Base-by-base conservation (phyloP, 2,329 filamentous ascomycete species). In the Colletotrichum tanaceti region DNA sequence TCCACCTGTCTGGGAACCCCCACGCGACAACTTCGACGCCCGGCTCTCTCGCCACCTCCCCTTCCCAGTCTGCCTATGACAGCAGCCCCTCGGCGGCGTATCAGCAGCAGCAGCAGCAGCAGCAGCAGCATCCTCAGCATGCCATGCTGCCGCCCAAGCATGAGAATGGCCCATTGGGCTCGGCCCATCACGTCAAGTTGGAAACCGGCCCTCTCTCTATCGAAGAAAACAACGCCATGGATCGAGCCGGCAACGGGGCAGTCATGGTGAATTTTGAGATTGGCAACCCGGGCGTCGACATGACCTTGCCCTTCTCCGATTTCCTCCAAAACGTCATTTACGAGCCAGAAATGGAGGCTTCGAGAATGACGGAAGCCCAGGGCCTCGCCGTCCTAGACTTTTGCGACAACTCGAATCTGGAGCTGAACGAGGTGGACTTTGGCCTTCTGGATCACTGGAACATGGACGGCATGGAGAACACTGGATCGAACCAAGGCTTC, bases 401-500 rank as follows among this genome's bases (percentile, higher is more conserved):
- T 70, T 85, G 83, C 69, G 80, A 84, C 60, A 80, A 87, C 65
- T 77, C 76, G 54, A 84, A 81, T 64, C 75, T 86, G 38, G 84
- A 87, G 54, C 77, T 87, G 24, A 85, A 82, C 13, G 85, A 86
- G 18, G 76, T 84, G 38, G 85, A 87, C 71, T 86, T 86, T 73
- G 82, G 82, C 0, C 75, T 86, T 5, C 72, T 87, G 16, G 82
- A 85, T 66, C 77, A 83, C 66, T 86, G 84, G 81, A 85, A 83
- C 69, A 65, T 82, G 13, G 82, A 83, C 38, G 76, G 78, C 13
- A 67, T 77, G 54, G 63, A 71, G n/a, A 76, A 75, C 64, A 50
- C 73, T 75, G 57, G 70, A 64, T 41, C 75, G 65, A 66, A 73
- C 9, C 74, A 74, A 70, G 75, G 69, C 53, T 75, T 64, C 39